phyloP scores from a whole-genome alignment of 331 rosid species.

The Quercus lobata region DNA sequence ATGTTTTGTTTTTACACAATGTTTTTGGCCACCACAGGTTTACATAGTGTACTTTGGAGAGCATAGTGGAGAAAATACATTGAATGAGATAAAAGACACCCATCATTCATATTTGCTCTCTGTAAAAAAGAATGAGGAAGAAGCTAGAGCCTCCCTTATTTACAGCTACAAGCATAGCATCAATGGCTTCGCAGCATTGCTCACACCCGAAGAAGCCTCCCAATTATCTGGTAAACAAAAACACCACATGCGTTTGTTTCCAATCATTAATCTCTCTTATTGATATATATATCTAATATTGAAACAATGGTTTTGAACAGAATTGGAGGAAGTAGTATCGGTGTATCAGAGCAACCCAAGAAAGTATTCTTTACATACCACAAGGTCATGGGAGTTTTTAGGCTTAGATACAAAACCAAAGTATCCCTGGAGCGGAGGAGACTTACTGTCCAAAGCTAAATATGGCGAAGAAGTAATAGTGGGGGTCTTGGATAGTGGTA shows the following conservation, averaged over 20 bases:
- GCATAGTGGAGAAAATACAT: slow-evolving; percentile 44
- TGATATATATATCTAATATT: too few relatives aligned
- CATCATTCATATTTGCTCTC: slow-evolving; percentile 63
- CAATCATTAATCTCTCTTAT: background rate
- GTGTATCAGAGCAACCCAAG: slow-evolving; percentile 43
- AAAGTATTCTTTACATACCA: slow-evolving; percentile 71
- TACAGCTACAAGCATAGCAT: slow-evolving; percentile 80
- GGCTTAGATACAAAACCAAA: slow-evolving; percentile 36
- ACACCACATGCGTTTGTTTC: background rate
- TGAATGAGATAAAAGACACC: slow-evolving; percentile 41
- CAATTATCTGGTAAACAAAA: slow-evolving; percentile 52
- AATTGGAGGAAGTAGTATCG: slow-evolving; percentile 59
- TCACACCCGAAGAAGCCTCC: slow-evolving; percentile 58
- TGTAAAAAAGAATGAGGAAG: slow-evolving; percentile 58
- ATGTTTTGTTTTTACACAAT: background rate
- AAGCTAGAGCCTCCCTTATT: slow-evolving; percentile 59
- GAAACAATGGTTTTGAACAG: slow-evolving; percentile 31
- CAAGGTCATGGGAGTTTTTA: slow-evolving; percentile 89
- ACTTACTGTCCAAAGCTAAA: slow-evolving; percentile 53
- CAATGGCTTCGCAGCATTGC: slow-evolving; percentile 94
- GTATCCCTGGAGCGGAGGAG: slow-evolving; percentile 12
- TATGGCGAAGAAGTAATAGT: slow-evolving; percentile 67
- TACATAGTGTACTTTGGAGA: slow-evolving; percentile 59
- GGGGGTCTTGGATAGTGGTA: slow-evolving; percentile 88
- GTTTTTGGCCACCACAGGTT: slow-evolving; percentile 34